Conservation (phyloP, 345 rosid species). For the Eucalyptus globulus region DNA sequence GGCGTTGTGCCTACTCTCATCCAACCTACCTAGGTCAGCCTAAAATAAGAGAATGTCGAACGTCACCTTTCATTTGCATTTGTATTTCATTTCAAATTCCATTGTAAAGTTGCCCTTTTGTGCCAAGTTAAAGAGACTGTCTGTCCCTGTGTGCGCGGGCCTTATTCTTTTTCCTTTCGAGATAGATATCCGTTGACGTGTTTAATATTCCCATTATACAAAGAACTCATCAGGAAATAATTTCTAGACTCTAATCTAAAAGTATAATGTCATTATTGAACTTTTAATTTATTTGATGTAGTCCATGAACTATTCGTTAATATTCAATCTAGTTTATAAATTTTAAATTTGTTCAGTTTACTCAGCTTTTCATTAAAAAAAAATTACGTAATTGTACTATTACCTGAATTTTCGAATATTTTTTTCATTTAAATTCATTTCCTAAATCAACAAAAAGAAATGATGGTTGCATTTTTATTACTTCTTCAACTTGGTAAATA, state of each 20-base stretch:
- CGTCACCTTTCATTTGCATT: background rate
- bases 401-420: background rate
- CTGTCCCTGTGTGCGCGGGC: background rate
- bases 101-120: background rate
- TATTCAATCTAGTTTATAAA: background rate
- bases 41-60: background rate
- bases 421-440: background rate
- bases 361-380: background rate
- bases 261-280: background rate
- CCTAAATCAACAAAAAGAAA: background rate
- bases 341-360: background rate
- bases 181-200: background rate
- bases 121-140: background rate
- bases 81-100: background rate
- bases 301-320: rapidly evolving
- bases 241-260: background rate
- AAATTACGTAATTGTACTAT: background rate
- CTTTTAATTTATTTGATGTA: background rate
- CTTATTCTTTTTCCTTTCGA: background rate
- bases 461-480: background rate
- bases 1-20: background rate
- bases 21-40: background rate
- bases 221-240: background rate
- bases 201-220: background rate
- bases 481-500: background rate